Base-by-base conservation (phyloP, 139 green algal genomes). In the Eudorina sp. region DNA sequence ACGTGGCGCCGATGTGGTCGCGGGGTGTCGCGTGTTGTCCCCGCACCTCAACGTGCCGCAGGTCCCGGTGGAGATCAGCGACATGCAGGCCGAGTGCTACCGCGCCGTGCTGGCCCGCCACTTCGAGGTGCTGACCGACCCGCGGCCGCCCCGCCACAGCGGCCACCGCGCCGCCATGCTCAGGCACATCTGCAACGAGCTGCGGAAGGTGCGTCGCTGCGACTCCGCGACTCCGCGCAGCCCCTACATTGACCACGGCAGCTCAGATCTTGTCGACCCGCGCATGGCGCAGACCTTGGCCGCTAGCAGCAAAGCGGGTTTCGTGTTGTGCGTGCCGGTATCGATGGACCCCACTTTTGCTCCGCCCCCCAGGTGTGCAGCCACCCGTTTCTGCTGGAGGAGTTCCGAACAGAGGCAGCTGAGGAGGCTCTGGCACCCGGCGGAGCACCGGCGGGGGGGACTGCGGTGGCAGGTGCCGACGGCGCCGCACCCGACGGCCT, bases 91-190 rank as follows among this genome's bases (percentile, higher is more conserved):
- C 2, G 91, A 94, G 27, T 89, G 88, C 18, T 97, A 96, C 93
- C 90, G 92, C 58, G 84, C 77, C 0, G 83, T 95, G 73, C 92
- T 98, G 62, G 92, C 89, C 23, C 64, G 92, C 29, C 40, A 68
- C 81, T 97, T 92, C 72, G 92, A 96, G 64, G 43, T 95, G 58
- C 90, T 98, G 66, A 85, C 91, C 23, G 94, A 96, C 80, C 90
- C 91, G 27, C 93, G 93, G 46, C 90, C 90, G 23, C 82, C 85
- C 4, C 82, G 93, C 55, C 83, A 87, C 36, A 80, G 76, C 0
- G 79, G 87, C 13, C 64, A 90, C 23, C 91, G 91, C 7, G 72
- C 83, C 18, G 90, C 90, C 2, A 83, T 93, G 90, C 76, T 96
- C 55, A 83, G 87, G 27, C 76, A 88, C n/a, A 69, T 96, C 53